phyloP scores from a whole-genome alignment of 1,284 basidiomycete species.

The Stereum hirsutum region DNA sequence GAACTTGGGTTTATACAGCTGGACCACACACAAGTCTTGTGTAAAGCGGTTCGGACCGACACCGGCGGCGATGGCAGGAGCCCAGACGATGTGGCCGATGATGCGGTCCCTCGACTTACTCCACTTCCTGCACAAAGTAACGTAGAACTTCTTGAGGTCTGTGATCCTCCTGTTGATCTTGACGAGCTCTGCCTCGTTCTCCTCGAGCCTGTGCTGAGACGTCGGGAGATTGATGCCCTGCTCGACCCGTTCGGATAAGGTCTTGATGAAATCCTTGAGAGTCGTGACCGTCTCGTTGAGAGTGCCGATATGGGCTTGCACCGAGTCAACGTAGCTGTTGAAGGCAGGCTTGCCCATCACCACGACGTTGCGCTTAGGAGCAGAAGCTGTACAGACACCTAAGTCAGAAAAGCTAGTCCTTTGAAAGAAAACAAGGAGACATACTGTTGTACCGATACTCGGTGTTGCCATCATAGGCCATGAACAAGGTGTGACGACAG shows the following conservation, averaged over 20 bases:
- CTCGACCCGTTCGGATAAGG: not conserved
- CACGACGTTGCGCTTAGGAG: conserved; percentile 27
- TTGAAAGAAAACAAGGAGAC: conserved; percentile 13
- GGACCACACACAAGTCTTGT: conserved; percentile 21
- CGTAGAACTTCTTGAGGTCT: conserved; percentile 14
- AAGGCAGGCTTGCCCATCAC: conserved; percentile 26
- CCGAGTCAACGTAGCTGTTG: conserved; percentile 20
- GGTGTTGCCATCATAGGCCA: conserved; percentile 14
- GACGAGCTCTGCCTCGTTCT: conserved; percentile 10
- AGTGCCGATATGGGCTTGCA: conserved; percentile 22
- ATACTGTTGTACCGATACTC: conserved; percentile 20
- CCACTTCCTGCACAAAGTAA: conserved; percentile 17
- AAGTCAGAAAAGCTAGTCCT: conserved; percentile 19
- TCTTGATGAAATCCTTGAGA: not conserved
- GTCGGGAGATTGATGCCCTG: not conserved
- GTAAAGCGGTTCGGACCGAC: conserved; percentile 19
- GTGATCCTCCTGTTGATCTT: conserved; percentile 11
- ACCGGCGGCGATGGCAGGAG: conserved; percentile 16
- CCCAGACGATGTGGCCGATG: conserved; percentile 21
- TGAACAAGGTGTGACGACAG: conserved; percentile 24
- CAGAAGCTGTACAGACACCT: conserved; percentile 9
- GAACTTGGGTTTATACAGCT: conserved; percentile 22
- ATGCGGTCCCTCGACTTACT: conserved; percentile 15
- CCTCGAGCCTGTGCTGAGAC: conserved; percentile 12
- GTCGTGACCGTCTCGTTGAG: conserved; percentile 12